Evolutionary conservation across 164 flowering plant genomes (phyloP).

Genomic region (Tetracentron sinense): DNA sequence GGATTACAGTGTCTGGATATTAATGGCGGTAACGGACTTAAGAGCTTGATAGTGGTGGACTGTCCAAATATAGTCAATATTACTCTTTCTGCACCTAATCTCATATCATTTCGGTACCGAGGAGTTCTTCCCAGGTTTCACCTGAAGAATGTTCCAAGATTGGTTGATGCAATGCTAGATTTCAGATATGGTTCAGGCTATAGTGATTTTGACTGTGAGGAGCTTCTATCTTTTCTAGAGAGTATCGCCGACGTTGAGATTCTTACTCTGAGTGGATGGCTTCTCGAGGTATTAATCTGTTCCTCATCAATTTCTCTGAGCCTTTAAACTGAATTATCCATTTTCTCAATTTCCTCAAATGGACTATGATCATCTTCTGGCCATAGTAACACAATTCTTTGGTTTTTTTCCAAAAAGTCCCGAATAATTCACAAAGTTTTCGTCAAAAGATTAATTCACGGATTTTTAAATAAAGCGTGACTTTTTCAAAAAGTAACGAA

Average conservation of each 20-base stretch:
- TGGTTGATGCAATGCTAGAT: conserved; percentile 12
- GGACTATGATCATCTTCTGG: too few relatives aligned
- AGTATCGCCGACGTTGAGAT: neutral
- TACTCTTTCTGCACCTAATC: neutral
- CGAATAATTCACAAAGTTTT: too few relatives aligned
- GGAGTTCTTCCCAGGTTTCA: conserved; percentile 9
- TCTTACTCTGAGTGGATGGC: conserved; percentile 11
- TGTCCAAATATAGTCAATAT: conserved; percentile 6
- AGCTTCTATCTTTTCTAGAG: conserved; percentile 1
- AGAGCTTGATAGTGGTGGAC: conserved; percentile 5
- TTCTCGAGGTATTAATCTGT: conserved; percentile 10
- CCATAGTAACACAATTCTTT: too few relatives aligned
- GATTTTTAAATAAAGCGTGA: too few relatives aligned
- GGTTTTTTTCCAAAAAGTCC: too few relatives aligned
- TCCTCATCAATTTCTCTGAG: neutral
- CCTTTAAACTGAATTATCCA: neutral
- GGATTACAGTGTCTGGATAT: conserved; percentile 3
- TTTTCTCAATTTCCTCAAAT: too few relatives aligned
- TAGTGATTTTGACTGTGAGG: neutral
- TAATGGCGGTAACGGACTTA: neutral
- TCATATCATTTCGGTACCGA: neutral
- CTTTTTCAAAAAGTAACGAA: too few relatives aligned
- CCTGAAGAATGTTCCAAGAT: neutral
- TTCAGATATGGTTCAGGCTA: conserved; percentile 8
- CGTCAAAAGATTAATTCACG: too few relatives aligned